phyloP scores from a whole-genome alignment of 2,329 filamentous ascomycete species.

The Aureobasidium namibiae region DNA sequence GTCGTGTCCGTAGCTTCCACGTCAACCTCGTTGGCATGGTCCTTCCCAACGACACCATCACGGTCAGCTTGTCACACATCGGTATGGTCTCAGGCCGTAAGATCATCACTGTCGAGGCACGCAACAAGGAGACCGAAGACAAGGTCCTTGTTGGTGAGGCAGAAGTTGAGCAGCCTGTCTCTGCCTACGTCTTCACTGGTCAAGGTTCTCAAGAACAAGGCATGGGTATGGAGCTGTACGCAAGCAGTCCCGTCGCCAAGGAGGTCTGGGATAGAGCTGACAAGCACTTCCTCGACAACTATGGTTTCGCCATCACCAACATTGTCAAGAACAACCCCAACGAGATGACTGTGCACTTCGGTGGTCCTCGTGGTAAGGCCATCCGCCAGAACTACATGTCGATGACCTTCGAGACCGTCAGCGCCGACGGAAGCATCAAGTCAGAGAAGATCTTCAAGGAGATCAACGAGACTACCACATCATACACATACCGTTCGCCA shows the following conservation, averaged over 20 bases:
- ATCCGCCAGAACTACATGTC: constrained; percentile 99
- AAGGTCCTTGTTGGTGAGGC: constrained; percentile 93
- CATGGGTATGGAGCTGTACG: constrained; percentile 99
- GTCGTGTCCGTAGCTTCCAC: constrained; percentile 94
- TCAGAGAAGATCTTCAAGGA: constrained; percentile 99
- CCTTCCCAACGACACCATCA: constrained; percentile 86
- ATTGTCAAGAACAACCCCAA: constrained; percentile 99
- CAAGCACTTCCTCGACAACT: constrained; percentile 97
- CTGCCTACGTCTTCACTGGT: constrained; percentile 94
- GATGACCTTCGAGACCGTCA: constrained; percentile 99
- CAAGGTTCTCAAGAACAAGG: constrained; percentile 98
- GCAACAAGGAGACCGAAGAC: constrained; percentile 91
- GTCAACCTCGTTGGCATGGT: constrained; percentile 98
- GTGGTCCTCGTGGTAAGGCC: constrained; percentile 89
- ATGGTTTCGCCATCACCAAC: constrained; percentile 96
- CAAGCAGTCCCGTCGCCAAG: constrained; percentile 84
- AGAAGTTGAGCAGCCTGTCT: constrained; percentile 94
- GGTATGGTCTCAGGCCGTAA: constrained; percentile 98
- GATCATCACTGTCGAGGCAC: constrained; percentile 97
- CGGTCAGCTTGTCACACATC: constrained; percentile 91
- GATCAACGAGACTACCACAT: constrained; percentile 83
- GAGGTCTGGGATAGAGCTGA: constrained; percentile 98
- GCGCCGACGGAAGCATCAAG: constrained; percentile 83
- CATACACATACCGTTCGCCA: constrained; percentile 94
- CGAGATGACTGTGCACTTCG: constrained; percentile 96